Conservation (phyloP, 2,329 filamentous ascomycete genomes). For the Paraconiothyrium sp. region DNA sequence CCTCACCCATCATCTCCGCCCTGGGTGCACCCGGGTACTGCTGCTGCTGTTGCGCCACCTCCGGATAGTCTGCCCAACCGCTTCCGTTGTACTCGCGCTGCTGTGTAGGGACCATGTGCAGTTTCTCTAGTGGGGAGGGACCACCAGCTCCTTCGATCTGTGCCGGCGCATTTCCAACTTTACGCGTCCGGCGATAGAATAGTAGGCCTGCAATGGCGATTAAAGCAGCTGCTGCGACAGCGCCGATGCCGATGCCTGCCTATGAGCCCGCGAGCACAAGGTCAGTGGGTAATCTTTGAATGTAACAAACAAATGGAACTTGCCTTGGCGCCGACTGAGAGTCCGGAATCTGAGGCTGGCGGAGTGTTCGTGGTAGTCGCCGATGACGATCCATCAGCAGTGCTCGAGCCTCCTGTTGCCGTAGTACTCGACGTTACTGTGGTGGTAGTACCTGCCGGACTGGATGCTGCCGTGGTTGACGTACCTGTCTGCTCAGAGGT, state of each 20-base stretch:
- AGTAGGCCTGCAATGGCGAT: not conserved
- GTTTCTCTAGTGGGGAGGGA: not conserved
- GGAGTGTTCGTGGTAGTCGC: not conserved
- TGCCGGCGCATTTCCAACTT: not conserved
- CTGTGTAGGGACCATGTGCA: not conserved
- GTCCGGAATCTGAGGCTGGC: not conserved
- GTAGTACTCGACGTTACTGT: not conserved
- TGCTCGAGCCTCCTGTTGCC: not conserved
- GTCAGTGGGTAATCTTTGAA: not conserved
- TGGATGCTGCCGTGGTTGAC: not conserved
- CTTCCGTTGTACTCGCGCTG: not conserved
- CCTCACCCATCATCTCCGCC: not conserved
- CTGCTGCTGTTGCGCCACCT: not conserved
- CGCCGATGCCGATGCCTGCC: conserved; percentile 3
- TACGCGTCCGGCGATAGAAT: not conserved
- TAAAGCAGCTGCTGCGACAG: not conserved
- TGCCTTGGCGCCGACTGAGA: not conserved
- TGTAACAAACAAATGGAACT: not conserved
- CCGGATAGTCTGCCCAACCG: not conserved
- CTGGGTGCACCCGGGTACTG: not conserved
- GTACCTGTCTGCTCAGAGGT: not conserved
- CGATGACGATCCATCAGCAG: not conserved
- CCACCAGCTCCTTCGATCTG: not conserved
- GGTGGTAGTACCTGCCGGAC: not conserved
- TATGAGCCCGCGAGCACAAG: not conserved